A percentile compares a stretch with the other conserved stretches of the same genome.
phyloP scores from a whole-genome alignment of 768 basidiomycete species.

The Mycena capillaripes region DNA sequence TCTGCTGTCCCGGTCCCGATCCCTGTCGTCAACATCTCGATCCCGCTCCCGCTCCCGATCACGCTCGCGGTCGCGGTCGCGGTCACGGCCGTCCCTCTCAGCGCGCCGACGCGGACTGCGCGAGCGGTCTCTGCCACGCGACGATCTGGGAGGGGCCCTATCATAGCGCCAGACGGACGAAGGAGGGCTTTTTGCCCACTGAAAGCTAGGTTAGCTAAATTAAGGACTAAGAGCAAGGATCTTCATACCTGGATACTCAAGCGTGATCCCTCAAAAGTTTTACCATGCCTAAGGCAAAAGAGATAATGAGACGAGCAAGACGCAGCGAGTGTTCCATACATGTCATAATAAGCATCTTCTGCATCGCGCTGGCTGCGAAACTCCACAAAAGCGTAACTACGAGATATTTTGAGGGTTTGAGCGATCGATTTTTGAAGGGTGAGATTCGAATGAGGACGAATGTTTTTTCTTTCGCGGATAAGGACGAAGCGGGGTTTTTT shows the following conservation, averaged over 20 bases:
- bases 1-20: conserved; percentile 55
- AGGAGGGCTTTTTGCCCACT: conserved; percentile 90
- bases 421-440: conserved; percentile 62
- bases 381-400: conserved; percentile 91
- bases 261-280: conserved; percentile 79
- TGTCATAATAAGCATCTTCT: conserved; percentile 88
- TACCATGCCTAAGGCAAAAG: conserved; percentile 73
- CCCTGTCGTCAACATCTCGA: conserved; percentile 42
- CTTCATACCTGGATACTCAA: conserved; percentile 76
- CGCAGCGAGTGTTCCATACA: conserved; percentile 56
- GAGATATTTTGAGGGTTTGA: conserved; percentile 64
- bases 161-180: conserved; percentile 84
- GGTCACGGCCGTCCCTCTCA: conserved; percentile 52
- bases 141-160: conserved; percentile 50
- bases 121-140: conserved; percentile 46
- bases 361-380: conserved; percentile 84
- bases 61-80: conserved; percentile 39
- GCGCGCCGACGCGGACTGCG: conserved; percentile 31
- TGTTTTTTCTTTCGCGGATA: conserved; percentile 39
- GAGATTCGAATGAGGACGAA: conserved; percentile 53
- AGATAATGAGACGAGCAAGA: background rate
- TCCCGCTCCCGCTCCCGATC: background rate
- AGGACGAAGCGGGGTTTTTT: conserved; percentile 42
- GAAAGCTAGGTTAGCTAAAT: background rate
- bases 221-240: background rate